Percentiles rank a stretch among this genome's conserved stretches.
These are phyloP conservation scores for Lepidium africanum DNA, from an alignment of 345 rosid species.

Conservation along the genomic window DNA sequence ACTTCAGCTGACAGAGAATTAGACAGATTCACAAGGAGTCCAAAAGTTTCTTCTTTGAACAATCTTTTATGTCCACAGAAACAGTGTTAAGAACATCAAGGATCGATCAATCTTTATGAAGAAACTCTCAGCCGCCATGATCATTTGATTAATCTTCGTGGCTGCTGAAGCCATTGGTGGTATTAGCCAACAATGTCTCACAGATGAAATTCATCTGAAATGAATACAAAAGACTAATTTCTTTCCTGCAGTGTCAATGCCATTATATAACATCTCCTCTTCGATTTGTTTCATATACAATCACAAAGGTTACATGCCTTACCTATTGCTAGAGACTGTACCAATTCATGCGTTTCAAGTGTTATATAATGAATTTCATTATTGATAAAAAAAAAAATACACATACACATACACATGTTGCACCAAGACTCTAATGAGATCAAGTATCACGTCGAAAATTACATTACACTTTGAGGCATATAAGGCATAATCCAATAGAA, in stretches of 20 bases:
- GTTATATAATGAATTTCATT: neutral
- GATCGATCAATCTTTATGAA: neutral
- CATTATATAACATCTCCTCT: neutral
- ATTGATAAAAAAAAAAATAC: neutral
- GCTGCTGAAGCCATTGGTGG: neutral
- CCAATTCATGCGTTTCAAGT: neutral
- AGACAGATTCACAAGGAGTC: neutral
- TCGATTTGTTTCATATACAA: neutral
- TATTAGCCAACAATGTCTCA: neutral
- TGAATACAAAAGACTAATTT: neutral
- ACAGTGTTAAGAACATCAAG: too few relatives aligned
- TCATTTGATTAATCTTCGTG: neutral
- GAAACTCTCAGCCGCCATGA: neutral
- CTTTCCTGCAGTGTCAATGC: neutral
- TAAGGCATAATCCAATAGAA: neutral
- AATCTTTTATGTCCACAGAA: neutral
- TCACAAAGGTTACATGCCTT: neutral
- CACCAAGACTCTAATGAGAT: neutral
- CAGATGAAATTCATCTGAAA: neutral
- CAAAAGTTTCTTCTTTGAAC: neutral
- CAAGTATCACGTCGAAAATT: constrained; percentile 2
- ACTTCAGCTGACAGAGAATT: neutral
- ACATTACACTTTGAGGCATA: constrained; percentile 5
- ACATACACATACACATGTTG: neutral
- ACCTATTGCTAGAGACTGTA: neutral